Conservation (phyloP, 768 basidiomycete species). For the Hebeloma cylindrosporum region DNA sequence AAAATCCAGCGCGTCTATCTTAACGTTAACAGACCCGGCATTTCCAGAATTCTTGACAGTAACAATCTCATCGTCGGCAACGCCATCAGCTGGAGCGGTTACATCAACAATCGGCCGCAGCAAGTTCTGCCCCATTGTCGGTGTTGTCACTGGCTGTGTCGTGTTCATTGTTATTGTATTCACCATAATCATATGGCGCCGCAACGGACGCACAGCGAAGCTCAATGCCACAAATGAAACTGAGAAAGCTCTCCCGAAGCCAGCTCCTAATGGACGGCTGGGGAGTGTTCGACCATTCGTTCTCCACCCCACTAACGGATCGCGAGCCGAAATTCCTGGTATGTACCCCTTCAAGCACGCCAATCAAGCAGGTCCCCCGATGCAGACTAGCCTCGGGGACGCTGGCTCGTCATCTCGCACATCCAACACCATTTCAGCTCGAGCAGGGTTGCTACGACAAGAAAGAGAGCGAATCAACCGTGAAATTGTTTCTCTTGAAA, state of each 20-base stretch:
- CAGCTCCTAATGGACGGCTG: not conserved
- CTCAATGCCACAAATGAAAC: not conserved
- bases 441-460: not conserved
- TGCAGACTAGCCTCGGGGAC: too few relatives aligned
- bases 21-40: too few relatives aligned
- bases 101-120: not conserved
- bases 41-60: too few relatives aligned
- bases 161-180: not conserved
- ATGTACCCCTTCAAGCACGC: not conserved
- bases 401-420: not conserved
- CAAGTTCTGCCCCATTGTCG: not conserved
- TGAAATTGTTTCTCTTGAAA: not conserved
- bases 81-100: not conserved
- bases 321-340: not conserved
- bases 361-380: not conserved
- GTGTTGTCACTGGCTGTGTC: not conserved
- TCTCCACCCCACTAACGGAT: not conserved
- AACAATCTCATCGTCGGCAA: not conserved
- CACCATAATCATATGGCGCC: not conserved
- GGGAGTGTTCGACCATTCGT: not conserved
- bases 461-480: slow-evolving; percentile 4
- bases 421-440: not conserved
- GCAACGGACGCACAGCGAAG: not conserved
- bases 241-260: not conserved
- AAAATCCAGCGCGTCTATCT: too few relatives aligned